Evolutionary conservation across 345 rosid genomes (phyloP).

Genomic region (Streptanthus diversifolius): DNA sequence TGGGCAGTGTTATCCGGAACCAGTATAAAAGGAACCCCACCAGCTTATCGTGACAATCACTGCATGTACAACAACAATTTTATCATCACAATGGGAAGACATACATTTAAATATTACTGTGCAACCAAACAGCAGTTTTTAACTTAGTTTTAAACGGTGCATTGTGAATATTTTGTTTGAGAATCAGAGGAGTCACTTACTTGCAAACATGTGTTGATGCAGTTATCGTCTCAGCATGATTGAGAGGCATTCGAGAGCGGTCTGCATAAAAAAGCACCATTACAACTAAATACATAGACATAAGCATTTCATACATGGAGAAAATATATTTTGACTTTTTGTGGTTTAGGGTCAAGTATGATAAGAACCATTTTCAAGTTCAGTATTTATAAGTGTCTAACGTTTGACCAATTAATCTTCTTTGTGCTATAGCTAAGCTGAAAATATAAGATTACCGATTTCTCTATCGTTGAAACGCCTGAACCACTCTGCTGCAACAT

Average conservation of each 20-base stretch:
- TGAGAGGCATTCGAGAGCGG: constrained; percentile 67
- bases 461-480: constrained; percentile 56
- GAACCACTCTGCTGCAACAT: constrained; percentile 65
- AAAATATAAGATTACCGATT: constrained; percentile 49
- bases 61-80: constrained; percentile 33
- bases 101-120: neutral
- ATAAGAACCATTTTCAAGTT: neutral
- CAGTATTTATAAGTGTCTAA: neutral
- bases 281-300: neutral
- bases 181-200: constrained; percentile 38
- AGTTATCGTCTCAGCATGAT: constrained; percentile 74
- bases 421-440: neutral
- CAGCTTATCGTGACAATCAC: constrained; percentile 70
- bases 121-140: neutral
- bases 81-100: neutral
- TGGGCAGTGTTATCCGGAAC: constrained; percentile 66
- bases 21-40: constrained; percentile 82
- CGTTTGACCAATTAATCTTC: neutral
- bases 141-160: neutral
- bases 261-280: constrained; percentile 40
- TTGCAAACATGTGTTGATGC: constrained; percentile 70
- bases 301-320: neutral
- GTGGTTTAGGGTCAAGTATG: neutral
- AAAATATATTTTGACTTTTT: neutral
- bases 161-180: neutral